phyloP scores from a whole-genome alignment of 23 red algal species.

The Gracilaria caudata region DNA sequence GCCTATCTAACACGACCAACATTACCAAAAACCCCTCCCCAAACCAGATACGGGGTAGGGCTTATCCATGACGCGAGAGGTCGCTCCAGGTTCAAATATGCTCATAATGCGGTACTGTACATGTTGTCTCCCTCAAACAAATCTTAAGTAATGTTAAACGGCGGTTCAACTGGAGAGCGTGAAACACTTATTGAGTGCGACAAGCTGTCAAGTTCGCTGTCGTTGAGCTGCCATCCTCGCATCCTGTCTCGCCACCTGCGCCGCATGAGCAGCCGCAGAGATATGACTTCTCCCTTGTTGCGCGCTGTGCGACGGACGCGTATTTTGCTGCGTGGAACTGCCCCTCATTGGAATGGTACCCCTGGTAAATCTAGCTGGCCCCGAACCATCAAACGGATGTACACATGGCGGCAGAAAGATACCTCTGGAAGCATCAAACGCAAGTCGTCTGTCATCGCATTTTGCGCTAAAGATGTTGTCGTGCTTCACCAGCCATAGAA shows the following conservation, averaged over 20 bases:
- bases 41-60: no score
- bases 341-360: conserved; percentile 50
- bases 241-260: neutral
- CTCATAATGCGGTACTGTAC: no score
- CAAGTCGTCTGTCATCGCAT: conserved; percentile 49
- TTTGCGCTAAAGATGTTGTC: conserved; percentile 47
- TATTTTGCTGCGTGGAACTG: conserved; percentile 12
- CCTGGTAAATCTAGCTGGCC: conserved; percentile 47
- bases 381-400: conserved; percentile 47
- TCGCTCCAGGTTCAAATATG: no score
- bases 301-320: neutral
- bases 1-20: no score
- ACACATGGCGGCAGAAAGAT: conserved; percentile 71
- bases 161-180: no score
- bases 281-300: neutral
- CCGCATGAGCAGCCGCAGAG: neutral
- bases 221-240: no score
- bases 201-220: no score
- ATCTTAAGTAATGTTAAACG: no score
- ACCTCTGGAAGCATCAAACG: conserved; percentile 67
- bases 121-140: no score
- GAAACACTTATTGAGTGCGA: no score
- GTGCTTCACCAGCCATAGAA: conserved; percentile 51
- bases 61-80: no score
- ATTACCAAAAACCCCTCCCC: no score